Evolutionary conservation across 257 asterid genomes (phyloP).

Genomic region (Haberlea rhodopensis): DNA sequence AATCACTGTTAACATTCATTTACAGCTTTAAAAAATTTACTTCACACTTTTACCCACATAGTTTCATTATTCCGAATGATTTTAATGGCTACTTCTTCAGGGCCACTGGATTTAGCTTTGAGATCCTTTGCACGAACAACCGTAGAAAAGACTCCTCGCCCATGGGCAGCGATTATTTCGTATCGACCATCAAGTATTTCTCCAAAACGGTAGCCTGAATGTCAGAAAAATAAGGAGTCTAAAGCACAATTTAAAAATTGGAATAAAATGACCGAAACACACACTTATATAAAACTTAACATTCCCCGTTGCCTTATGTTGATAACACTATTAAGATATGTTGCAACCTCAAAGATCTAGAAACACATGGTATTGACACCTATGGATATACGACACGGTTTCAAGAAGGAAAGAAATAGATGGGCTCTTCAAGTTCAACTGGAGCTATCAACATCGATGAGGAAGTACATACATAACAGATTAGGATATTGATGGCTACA

Average conservation of each 20-base stretch:
- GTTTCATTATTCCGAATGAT: slow-evolving; percentile 92
- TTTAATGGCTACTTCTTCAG: slow-evolving; percentile 93
- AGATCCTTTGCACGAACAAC: slow-evolving; percentile 98
- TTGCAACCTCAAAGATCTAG: background rate
- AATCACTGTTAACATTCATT: slow-evolving; percentile 16
- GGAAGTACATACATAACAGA: slow-evolving; percentile 3
- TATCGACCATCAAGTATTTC: slow-evolving; percentile 87
- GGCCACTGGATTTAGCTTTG: slow-evolving; percentile 66
- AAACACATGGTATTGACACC: slow-evolving; percentile 1
- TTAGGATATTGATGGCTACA: slow-evolving; percentile 11
- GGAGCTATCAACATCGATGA: slow-evolving; percentile 3
- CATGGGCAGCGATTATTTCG: slow-evolving; percentile 97
- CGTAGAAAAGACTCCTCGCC: slow-evolving; percentile 94
- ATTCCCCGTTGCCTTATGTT: slow-evolving; percentile 2
- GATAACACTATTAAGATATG: slow-evolving; percentile 2
- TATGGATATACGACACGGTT: slow-evolving; percentile 2
- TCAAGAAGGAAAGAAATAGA: background rate
- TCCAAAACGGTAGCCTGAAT: slow-evolving; percentile 87
- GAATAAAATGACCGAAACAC: background rate
- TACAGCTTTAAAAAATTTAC: slow-evolving; percentile 21
- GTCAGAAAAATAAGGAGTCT: slow-evolving; percentile 13
- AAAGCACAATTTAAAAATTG: background rate
- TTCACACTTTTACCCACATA: slow-evolving; percentile 51
- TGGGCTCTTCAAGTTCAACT: slow-evolving; percentile 6
- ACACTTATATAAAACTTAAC: background rate